Evolutionary conservation across 371 early-diverging fungal species (phyloP).

Genomic region (Lichtheimia hyalospora): DNA sequence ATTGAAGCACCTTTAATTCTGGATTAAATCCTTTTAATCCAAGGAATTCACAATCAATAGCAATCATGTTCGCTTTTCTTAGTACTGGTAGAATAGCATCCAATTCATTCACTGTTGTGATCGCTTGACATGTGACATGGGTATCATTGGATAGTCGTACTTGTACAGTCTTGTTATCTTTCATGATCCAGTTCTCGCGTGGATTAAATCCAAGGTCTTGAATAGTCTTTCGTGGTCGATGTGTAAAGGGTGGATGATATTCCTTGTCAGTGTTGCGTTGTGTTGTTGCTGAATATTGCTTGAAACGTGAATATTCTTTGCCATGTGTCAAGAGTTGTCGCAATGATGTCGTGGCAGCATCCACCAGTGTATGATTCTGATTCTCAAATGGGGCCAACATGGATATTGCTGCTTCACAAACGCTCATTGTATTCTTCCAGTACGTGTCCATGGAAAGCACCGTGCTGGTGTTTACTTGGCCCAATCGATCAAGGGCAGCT

Average conservation of each 20-base stretch:
- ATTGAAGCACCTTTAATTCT: conserved; percentile 40
- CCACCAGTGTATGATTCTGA: conserved; percentile 11
- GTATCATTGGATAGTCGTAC: conserved; percentile 1
- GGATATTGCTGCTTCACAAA: conserved; percentile 21
- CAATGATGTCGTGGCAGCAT: conserved; percentile 12
- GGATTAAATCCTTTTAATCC: conserved; percentile 27
- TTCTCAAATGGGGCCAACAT: conserved; percentile 24
- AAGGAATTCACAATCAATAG: conserved; percentile 47
- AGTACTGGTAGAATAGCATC: conserved; percentile 21
- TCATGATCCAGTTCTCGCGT: conserved; percentile 26
- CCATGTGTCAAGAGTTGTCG: conserved; percentile 22
- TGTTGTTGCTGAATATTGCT: conserved; percentile 7
- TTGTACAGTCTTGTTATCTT: conserved; percentile 7
- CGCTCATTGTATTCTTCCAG: conserved; percentile 24
- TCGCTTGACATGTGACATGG: conserved; percentile 19
- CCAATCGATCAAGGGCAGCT: no score
- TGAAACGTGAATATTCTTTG: conserved; percentile 15
- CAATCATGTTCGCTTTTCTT: conserved; percentile 6
- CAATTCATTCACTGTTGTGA: conserved; percentile 24
- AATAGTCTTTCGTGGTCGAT: conserved; percentile 11
- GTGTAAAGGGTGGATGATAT: not conserved
- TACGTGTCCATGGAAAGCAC: conserved; percentile 5
- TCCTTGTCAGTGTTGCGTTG: not conserved
- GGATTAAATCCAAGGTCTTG: conserved; percentile 8
- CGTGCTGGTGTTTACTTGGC: not conserved